Percentiles rank a stretch among this genome's conserved stretches.
Evolutionary conservation across 163 green algal species (phyloP).

Genomic region (Chloroidium sp.): DNA sequence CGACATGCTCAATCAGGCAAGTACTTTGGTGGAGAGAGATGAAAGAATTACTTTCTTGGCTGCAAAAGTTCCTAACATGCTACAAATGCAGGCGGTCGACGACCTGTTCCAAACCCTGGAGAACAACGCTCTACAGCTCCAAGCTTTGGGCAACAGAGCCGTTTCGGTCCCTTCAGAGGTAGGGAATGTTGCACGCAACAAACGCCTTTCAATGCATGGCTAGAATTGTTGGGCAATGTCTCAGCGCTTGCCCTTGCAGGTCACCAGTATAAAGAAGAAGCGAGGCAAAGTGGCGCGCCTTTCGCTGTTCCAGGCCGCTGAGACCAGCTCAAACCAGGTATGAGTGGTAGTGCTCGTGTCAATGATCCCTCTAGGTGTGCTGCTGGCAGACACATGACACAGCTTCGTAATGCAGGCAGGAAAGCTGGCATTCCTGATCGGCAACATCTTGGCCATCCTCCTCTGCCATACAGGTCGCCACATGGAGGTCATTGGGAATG

Average conservation of each 20-base stretch:
- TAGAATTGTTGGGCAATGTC: no score
- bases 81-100: constrained; percentile 2
- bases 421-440: constrained; percentile 12
- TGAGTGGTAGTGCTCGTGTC: no score
- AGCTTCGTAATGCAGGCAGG: neutral
- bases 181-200: no score
- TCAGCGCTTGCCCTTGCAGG: neutral
- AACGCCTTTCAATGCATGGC: no score
- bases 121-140: constrained; percentile 5
- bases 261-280: neutral
- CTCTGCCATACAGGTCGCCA: constrained; percentile 5
- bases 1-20: constrained; percentile 22
- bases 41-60: neutral
- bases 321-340: no score
- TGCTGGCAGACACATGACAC: neutral
- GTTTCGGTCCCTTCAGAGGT: neutral
- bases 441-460: constrained; percentile 20
- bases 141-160: neutral
- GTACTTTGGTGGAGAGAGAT: no score
- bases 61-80: neutral
- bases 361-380: no score
- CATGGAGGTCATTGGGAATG: neutral
- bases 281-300: constrained; percentile 2
- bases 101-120: constrained; percentile 13
- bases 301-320: neutral